Conservation (phyloP, 2,329 filamentous ascomycete species). For the Mycogone perniciosa region DNA sequence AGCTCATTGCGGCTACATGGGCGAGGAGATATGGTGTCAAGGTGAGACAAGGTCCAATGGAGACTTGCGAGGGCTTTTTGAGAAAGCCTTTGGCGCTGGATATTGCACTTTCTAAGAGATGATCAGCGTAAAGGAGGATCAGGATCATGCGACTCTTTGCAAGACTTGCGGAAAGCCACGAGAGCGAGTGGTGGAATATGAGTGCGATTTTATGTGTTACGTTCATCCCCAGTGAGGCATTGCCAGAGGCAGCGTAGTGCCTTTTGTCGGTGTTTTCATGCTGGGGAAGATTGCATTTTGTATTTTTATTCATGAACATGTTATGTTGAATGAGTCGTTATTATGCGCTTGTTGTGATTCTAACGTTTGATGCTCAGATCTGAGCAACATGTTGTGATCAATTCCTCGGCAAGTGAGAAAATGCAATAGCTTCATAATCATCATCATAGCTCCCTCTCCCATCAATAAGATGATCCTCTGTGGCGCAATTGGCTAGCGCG, state of each 20-base stretch:
- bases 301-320: too few relatives aligned
- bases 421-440: neutral
- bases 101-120: constrained; percentile 24
- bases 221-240: too few relatives aligned
- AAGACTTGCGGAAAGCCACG: too few relatives aligned
- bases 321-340: too few relatives aligned
- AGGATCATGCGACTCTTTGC: neutral
- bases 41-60: constrained; percentile 54
- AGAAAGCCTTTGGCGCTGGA: constrained; percentile 68
- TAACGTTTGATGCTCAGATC: too few relatives aligned
- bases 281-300: too few relatives aligned
- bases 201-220: too few relatives aligned
- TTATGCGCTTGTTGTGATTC: too few relatives aligned
- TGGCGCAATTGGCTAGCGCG: constrained; percentile 53
- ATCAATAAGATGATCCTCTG: constrained; percentile 20
- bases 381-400: neutral
- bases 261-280: too few relatives aligned
- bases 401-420: neutral
- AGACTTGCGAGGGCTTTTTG: constrained; percentile 75
- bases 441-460: neutral
- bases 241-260: too few relatives aligned
- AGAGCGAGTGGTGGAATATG: too few relatives aligned
- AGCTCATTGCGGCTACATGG: constrained; percentile 68
- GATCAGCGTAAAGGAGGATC: neutral
- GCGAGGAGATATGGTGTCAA: constrained; percentile 43